Conservation (phyloP, 371 early-diverging fungal genomes). For the Syncephalastrum monosporum region DNA sequence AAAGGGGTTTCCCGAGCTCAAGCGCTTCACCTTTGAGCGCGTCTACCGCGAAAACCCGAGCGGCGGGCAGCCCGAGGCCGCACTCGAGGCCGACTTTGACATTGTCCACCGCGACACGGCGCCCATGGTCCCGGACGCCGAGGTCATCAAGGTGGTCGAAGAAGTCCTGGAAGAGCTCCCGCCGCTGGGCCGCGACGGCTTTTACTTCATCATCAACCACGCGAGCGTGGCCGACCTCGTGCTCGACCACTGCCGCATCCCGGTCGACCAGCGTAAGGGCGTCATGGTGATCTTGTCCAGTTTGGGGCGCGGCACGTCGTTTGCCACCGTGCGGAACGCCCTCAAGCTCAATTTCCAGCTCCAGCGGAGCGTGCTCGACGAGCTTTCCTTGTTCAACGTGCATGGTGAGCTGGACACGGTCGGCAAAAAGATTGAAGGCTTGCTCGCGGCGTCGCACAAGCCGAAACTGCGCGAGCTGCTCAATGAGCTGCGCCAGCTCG, state of each 20-base stretch:
- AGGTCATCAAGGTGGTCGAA: slow-evolving; percentile 82
- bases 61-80: slow-evolving; percentile 80
- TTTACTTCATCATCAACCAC: slow-evolving; percentile 60
- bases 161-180: slow-evolving; percentile 83
- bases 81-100: slow-evolving; percentile 89
- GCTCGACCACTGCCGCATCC: slow-evolving; percentile 63
- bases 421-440: slow-evolving; percentile 52
- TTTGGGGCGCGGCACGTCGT: slow-evolving; percentile 54
- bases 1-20: slow-evolving; percentile 69
- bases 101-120: slow-evolving; percentile 71
- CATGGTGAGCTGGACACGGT: slow-evolving; percentile 56
- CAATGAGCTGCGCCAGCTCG: slow-evolving; percentile 48
- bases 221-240: slow-evolving; percentile 63
- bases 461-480: slow-evolving; percentile 48
- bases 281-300: slow-evolving; percentile 59
- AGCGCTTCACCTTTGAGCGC: slow-evolving; percentile 84
- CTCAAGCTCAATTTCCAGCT: slow-evolving; percentile 60
- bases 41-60: slow-evolving; percentile 79
- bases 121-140: slow-evolving; percentile 85
- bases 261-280: slow-evolving; percentile 53
- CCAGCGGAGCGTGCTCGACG: slow-evolving; percentile 61
- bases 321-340: slow-evolving; percentile 64
- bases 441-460: slow-evolving; percentile 56
- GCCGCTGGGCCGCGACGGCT: slow-evolving; percentile 59
- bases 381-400: slow-evolving; percentile 64